Conservation (phyloP, 495 filamentous ascomycete genomes). For the Parathielavia appendiculata region DNA sequence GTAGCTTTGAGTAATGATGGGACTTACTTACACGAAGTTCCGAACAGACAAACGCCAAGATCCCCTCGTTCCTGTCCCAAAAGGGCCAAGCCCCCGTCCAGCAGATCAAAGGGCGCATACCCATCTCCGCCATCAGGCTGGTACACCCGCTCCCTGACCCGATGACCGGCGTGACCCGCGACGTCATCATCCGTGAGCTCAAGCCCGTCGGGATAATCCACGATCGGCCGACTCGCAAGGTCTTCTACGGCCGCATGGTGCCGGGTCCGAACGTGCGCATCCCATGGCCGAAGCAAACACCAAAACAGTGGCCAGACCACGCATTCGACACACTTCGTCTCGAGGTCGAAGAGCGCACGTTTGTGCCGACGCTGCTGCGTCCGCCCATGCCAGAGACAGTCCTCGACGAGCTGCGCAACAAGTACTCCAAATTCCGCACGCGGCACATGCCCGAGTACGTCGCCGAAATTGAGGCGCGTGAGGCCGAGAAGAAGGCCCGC, state of each 20-base stretch:
- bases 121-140: slow-evolving; percentile 69
- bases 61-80: slow-evolving; percentile 51
- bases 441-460: slow-evolving; percentile 69
- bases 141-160: slow-evolving; percentile 67
- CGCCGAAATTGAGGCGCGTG: slow-evolving; percentile 56
- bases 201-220: slow-evolving; percentile 38
- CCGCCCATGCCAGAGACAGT: slow-evolving; percentile 75
- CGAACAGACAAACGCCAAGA: slow-evolving; percentile 50
- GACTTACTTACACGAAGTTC: slow-evolving; percentile 3
- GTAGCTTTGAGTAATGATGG: too few relatives aligned
- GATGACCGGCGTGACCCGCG: slow-evolving; percentile 53
- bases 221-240: slow-evolving; percentile 43
- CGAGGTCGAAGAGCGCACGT: slow-evolving; percentile 70
- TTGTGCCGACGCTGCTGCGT: slow-evolving; percentile 63
- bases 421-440: slow-evolving; percentile 76
- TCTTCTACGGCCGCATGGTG: slow-evolving; percentile 48
- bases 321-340: slow-evolving; percentile 66
- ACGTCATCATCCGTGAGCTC: slow-evolving; percentile 71
- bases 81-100: slow-evolving; percentile 42
- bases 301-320: slow-evolving; percentile 48
- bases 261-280: slow-evolving; percentile 60
- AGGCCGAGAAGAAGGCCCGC: slow-evolving; percentile 52
- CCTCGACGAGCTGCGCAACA: slow-evolving; percentile 83
- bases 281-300: slow-evolving; percentile 61
- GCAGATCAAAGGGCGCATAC: slow-evolving; percentile 47